Percentiles rank a stretch among this genome's conserved stretches.
phyloP scores from a whole-genome alignment of 2,329 filamentous ascomycete species.

The Sodiomyces alkalinus region DNA sequence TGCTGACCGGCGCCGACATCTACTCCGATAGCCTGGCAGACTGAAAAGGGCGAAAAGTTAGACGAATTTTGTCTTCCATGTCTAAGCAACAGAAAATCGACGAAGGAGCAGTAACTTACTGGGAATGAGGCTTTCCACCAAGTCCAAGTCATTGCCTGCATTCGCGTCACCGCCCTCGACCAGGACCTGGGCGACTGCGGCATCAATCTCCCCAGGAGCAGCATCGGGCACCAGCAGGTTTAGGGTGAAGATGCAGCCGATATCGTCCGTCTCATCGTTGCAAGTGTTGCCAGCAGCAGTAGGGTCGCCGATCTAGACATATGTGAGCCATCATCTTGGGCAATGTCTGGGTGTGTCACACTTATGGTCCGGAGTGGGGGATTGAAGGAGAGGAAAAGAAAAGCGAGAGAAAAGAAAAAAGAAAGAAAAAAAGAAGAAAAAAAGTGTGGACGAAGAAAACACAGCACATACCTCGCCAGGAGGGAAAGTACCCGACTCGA shows the following conservation, averaged over 20 bases:
- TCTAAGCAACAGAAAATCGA: too few species aligned
- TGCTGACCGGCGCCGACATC: slow-evolving; percentile 6
- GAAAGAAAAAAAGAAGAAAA: not conserved
- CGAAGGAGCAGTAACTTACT: too few species aligned
- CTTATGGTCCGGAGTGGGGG: too few species aligned
- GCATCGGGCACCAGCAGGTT: slow-evolving; percentile 38
- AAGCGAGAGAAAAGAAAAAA: too few species aligned
- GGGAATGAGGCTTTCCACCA: not conserved
- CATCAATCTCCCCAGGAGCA: slow-evolving; percentile 32
- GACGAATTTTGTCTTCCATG: not conserved
- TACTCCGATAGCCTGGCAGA: slow-evolving; percentile 1
- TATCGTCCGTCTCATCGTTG: slow-evolving; percentile 27
- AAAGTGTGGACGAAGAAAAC: not conserved
- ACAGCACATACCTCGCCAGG: slow-evolving; percentile 37
- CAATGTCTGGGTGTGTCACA: too few species aligned
- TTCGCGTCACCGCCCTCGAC: slow-evolving; percentile 10
- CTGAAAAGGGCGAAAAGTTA: not conserved
- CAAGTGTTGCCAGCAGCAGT: slow-evolving; percentile 24
- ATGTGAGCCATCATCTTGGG: not conserved
- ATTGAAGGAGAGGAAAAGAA: too few species aligned
- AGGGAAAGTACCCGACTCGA: slow-evolving; percentile 47
- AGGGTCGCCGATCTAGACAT: slow-evolving; percentile 5
- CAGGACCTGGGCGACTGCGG: slow-evolving; percentile 25
- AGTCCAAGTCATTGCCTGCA: slow-evolving; percentile 3
- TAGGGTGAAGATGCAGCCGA: slow-evolving; percentile 39